Conservation (phyloP, 208 protist genomes). For the Leishmania braziliensis region DNA sequence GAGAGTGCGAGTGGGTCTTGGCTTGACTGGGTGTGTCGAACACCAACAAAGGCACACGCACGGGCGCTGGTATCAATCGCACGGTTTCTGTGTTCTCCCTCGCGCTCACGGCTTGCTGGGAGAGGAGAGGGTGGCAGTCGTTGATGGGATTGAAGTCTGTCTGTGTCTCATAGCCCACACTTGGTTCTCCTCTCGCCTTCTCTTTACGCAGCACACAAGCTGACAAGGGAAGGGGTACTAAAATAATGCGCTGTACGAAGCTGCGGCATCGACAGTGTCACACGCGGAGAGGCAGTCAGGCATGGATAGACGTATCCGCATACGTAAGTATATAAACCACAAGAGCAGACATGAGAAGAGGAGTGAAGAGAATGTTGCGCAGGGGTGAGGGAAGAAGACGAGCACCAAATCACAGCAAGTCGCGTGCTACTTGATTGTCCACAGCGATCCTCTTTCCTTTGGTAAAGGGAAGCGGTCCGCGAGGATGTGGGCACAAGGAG, state of each 20-base stretch:
- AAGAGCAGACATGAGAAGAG: background rate
- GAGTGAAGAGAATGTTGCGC: background rate
- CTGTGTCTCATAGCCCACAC: background rate
- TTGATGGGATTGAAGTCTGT: background rate
- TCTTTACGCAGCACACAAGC: background rate
- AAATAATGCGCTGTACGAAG: background rate
- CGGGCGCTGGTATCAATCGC: background rate
- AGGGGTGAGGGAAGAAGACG: background rate
- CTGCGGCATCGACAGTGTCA: background rate
- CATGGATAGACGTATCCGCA: background rate
- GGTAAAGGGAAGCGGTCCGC: background rate
- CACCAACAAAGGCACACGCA: background rate
- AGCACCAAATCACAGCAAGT: background rate
- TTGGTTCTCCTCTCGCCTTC: background rate
- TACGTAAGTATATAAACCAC: background rate
- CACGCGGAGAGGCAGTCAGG: background rate
- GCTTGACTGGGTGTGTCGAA: background rate
- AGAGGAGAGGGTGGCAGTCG: background rate
- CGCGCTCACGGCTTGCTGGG: background rate
- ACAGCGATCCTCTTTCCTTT: background rate
- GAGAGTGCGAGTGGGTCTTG: background rate
- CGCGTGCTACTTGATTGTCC: background rate
- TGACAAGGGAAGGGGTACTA: background rate
- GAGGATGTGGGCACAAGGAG: background rate
- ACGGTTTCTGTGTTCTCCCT: background rate